Percentiles rank a stretch among this genome's conserved stretches.
phyloP scores from a whole-genome alignment of 1,139 yeast genomes.

The Candida sp. region DNA sequence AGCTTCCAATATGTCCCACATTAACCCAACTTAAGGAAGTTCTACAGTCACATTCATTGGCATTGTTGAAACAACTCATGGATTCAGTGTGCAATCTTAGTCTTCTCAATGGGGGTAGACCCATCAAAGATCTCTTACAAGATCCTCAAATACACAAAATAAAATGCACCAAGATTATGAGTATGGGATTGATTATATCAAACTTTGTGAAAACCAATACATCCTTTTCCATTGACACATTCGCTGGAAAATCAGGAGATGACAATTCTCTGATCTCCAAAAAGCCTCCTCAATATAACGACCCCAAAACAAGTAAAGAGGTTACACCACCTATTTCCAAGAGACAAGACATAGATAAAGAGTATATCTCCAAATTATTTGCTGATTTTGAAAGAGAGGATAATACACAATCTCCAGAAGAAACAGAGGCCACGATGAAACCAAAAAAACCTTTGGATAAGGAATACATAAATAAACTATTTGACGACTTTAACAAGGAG shows the following conservation, averaged over 20 bases:
- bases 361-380: slow-evolving; percentile 13
- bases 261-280: slow-evolving; percentile 3
- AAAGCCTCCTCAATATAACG: background rate
- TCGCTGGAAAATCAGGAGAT: slow-evolving; percentile 24
- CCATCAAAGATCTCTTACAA: slow-evolving; percentile 29
- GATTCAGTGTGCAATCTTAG: slow-evolving; percentile 21
- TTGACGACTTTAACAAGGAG: slow-evolving; percentile 11
- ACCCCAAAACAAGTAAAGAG: slow-evolving; percentile 3
- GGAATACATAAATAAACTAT: slow-evolving; percentile 13
- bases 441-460: slow-evolving; percentile 7
- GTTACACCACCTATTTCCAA: slow-evolving; percentile 2
- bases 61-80: slow-evolving; percentile 27
- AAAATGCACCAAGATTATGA: slow-evolving; percentile 45
- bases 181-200: slow-evolving; percentile 49
- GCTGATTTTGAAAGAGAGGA: slow-evolving; percentile 9
- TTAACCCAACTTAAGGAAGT: slow-evolving; percentile 32
- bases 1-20: slow-evolving; percentile 37
- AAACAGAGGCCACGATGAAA: background rate
- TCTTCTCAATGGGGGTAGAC: slow-evolving; percentile 27
- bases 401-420: slow-evolving; percentile 1
- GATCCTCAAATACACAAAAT: slow-evolving; percentile 17
- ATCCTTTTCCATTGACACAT: slow-evolving; percentile 47
- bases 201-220: slow-evolving; percentile 47
- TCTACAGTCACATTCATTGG: slow-evolving; percentile 27
- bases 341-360: slow-evolving; percentile 10